Conservation (phyloP, 371 early-diverging fungal genomes). For the Gilbertella persicaria region DNA sequence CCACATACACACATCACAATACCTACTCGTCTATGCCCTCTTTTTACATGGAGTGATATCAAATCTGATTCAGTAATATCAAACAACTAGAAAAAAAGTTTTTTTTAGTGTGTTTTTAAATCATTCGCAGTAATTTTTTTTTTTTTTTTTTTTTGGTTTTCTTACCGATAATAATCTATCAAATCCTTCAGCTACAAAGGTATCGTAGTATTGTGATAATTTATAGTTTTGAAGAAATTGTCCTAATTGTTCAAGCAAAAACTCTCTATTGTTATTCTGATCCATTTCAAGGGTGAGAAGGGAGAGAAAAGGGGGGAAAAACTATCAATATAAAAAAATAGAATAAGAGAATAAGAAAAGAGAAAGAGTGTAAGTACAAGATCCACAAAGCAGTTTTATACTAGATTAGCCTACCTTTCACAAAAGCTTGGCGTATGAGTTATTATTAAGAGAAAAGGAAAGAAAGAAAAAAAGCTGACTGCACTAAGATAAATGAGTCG, state of each 20-base stretch:
- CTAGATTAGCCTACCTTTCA: too few species aligned
- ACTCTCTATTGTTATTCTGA: neutral
- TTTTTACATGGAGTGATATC: slow-evolving; percentile 43
- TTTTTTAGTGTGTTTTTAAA: neutral
- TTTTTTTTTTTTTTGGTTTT: neutral
- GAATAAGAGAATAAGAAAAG: neutral
- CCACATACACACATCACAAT: slow-evolving; percentile 8
- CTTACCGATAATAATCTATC: slow-evolving; percentile 28
- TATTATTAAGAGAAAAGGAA: too few species aligned
- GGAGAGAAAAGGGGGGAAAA: slow-evolving; percentile 1
- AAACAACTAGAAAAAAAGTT: slow-evolving; percentile 31
- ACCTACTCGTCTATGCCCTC: slow-evolving; percentile 56
- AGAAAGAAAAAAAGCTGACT: too few species aligned
- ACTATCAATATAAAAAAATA: slow-evolving; percentile 9
- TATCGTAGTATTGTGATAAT: slow-evolving; percentile 29
- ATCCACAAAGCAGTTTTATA: too few species aligned
- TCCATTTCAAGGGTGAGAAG: neutral
- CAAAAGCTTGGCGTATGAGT: too few species aligned
- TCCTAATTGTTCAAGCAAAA: slow-evolving; percentile 17
- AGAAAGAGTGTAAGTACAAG: neutral
- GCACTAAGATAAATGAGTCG: too few species aligned
- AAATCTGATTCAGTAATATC: slow-evolving; percentile 53
- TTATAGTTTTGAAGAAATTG: slow-evolving; percentile 27
- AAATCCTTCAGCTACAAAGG: slow-evolving; percentile 40
- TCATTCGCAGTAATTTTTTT: neutral